A percentile compares a stretch with the other conserved stretches of the same genome.
These are phyloP conservation scores for Komagataea norvegica DNA, from an alignment of 1,139 yeast species.

Conservation along the genomic window DNA sequence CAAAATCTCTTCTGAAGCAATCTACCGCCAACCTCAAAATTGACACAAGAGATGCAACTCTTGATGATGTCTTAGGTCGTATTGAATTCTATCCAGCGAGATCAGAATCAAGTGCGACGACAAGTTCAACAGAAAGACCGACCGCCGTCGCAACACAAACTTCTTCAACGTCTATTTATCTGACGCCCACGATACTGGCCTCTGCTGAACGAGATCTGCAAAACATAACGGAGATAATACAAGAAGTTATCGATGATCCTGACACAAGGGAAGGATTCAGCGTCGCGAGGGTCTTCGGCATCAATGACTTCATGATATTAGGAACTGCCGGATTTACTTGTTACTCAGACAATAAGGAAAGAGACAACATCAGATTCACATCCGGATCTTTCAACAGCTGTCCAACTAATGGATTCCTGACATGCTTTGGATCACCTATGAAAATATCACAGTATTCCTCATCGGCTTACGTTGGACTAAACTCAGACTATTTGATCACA, in stretches of 20 bases:
- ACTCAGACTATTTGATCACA: slow-evolving; percentile 5
- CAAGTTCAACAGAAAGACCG: slow-evolving; percentile 6
- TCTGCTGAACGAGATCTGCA: slow-evolving; percentile 1
- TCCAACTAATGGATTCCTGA: slow-evolving; percentile 9
- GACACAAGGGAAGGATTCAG: slow-evolving; percentile 4
- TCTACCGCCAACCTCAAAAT: slow-evolving; percentile 10
- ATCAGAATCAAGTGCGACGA: neutral
- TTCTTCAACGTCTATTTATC: neutral
- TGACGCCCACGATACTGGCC: slow-evolving; percentile 2
- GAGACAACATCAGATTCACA: neutral
- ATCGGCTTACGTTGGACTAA: slow-evolving; percentile 4
- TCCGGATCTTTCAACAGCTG: slow-evolving; percentile 1
- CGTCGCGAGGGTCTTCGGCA: slow-evolving; percentile 8
- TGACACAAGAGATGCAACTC: slow-evolving; percentile 9
- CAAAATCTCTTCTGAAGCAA: neutral
- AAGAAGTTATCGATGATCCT: neutral
- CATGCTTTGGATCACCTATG: slow-evolving; percentile 5
- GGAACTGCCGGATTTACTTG: slow-evolving; percentile 9
- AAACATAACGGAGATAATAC: slow-evolving; percentile 2
- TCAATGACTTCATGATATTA: slow-evolving; percentile 6
- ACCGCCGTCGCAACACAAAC: neutral
- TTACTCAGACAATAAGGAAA: slow-evolving; percentile 4
- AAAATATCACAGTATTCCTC: neutral
- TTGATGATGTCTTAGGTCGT: slow-evolving; percentile 8
- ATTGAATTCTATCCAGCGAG: slow-evolving; percentile 4